A percentile compares a stretch with the other conserved stretches of the same genome.
These are phyloP conservation scores for Solanum raphanifolium DNA, from an alignment of 257 asterid genomes.

Conservation along the genomic window DNA sequence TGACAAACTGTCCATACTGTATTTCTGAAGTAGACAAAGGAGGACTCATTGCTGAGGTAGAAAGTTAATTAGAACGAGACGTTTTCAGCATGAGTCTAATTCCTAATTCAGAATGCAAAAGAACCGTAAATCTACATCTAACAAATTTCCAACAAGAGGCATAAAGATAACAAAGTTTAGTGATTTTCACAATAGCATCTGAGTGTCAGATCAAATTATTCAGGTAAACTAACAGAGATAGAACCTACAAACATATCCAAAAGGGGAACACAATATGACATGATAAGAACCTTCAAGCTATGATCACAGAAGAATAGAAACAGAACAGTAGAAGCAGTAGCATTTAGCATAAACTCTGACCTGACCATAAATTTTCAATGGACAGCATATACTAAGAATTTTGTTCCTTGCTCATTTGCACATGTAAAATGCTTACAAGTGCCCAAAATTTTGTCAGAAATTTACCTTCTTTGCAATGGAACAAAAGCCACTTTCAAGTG, in stretches of 20 bases:
- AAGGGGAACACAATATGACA: background rate
- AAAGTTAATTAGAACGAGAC: background rate
- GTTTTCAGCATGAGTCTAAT: background rate
- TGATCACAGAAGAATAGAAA: background rate
- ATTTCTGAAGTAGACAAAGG: background rate
- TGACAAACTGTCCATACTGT: background rate
- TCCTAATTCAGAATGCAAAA: background rate
- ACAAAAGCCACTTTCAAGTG: constrained; percentile 52
- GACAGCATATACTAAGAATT: background rate
- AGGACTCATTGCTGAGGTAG: background rate
- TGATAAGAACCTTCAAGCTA: background rate
- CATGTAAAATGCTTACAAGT: background rate
- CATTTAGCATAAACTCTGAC: background rate
- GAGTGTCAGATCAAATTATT: background rate
- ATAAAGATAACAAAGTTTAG: background rate
- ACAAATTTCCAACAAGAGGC: background rate
- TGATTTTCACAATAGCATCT: background rate
- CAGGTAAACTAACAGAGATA: background rate
- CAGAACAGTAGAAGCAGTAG: background rate
- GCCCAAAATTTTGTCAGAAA: background rate
- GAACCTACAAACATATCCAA: background rate
- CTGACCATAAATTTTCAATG: background rate
- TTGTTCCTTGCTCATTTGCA: background rate
- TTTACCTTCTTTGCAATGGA: constrained; percentile 61
- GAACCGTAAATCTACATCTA: background rate